phyloP scores from a whole-genome alignment of 306 rosid genomes.

The Rubus parviflorus region DNA sequence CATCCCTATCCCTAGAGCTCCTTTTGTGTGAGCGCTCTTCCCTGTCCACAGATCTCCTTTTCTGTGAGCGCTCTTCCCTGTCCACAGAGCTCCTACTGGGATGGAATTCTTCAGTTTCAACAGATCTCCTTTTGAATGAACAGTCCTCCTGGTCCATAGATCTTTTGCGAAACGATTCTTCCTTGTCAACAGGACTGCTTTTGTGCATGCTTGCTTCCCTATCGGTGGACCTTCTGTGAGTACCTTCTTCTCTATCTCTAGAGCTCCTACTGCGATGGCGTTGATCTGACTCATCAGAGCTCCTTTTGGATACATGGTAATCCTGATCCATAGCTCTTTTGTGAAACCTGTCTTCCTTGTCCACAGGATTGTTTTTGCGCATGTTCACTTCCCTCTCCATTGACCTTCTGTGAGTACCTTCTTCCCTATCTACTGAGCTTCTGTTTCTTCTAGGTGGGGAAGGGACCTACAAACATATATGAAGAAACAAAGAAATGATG shows the following conservation, averaged over 20 bases:
- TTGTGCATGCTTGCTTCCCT: conserved; percentile 22
- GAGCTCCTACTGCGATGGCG: conserved; percentile 36
- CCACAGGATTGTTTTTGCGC: conserved; percentile 24
- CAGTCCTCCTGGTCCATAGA: conserved; percentile 38
- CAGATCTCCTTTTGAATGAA: conserved; percentile 15
- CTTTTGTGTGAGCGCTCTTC: conserved; percentile 23
- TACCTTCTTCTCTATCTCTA: conserved; percentile 37
- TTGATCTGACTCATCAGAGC: conserved; percentile 31
- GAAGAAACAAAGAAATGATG: background rate
- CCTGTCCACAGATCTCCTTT: conserved; percentile 37
- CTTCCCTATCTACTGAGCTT: conserved; percentile 38
- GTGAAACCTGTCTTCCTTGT: conserved; percentile 26
- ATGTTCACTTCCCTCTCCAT: conserved; percentile 30
- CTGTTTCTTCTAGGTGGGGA: conserved; percentile 76
- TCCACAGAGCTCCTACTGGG: conserved; percentile 39
- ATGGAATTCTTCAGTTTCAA: conserved; percentile 32
- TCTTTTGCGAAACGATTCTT: conserved; percentile 28
- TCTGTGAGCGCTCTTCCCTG: conserved; percentile 32
- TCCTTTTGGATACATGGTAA: conserved; percentile 21
- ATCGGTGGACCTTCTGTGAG: conserved; percentile 32
- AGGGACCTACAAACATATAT: conserved; percentile 51
- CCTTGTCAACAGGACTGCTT: conserved; percentile 29
- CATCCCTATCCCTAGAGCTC: conserved; percentile 38
- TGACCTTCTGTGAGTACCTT: conserved; percentile 37
- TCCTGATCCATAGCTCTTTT: conserved; percentile 37